phyloP scores from a whole-genome alignment of 768 basidiomycete species.

The Tricholomella constricta region DNA sequence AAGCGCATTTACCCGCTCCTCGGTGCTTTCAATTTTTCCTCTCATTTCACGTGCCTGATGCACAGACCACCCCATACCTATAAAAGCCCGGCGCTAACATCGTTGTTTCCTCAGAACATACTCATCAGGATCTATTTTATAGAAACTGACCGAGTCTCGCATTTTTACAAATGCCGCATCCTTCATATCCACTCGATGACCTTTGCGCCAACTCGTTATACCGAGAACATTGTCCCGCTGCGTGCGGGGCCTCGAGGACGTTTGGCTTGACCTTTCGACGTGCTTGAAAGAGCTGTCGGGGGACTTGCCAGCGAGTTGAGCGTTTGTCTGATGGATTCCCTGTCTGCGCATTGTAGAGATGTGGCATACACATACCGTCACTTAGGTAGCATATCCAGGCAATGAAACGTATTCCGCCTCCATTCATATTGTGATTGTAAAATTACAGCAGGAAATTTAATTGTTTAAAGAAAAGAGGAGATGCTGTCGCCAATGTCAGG shows the following conservation, averaged over 20 bases:
- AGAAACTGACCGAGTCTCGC: too few relatives aligned
- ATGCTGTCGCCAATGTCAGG: too few relatives aligned
- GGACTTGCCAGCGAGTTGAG: slow-evolving; percentile 10
- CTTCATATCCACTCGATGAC: slow-evolving; percentile 13
- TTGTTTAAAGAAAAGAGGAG: too few relatives aligned
- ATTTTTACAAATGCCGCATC: too few relatives aligned
- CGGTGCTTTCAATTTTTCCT: too few relatives aligned
- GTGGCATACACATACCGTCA: too few relatives aligned
- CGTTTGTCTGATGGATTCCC: slow-evolving; percentile 13
- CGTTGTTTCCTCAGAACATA: slow-evolving; percentile 7
- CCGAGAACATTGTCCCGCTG: slow-evolving; percentile 5
- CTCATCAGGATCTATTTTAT: slow-evolving; percentile 7
- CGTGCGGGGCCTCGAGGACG: slow-evolving; percentile 9
- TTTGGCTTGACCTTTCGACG: background rate
- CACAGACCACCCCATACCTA: background rate
- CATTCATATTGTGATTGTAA: too few relatives aligned
- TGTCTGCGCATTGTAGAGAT: too few relatives aligned
- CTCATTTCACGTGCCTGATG: background rate
- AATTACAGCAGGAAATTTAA: too few relatives aligned
- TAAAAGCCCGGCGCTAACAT: background rate
- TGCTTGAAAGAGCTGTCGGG: slow-evolving; percentile 3
- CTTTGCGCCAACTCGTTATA: slow-evolving; percentile 6
- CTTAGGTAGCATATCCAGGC: too few relatives aligned
- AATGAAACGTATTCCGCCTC: too few relatives aligned
- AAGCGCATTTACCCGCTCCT: too few relatives aligned